A percentile compares a stretch with the other conserved stretches of the same genome.
These are phyloP conservation scores for Candida coquimbonensis DNA, from an alignment of 805 yeast species.

Conservation along the genomic window DNA sequence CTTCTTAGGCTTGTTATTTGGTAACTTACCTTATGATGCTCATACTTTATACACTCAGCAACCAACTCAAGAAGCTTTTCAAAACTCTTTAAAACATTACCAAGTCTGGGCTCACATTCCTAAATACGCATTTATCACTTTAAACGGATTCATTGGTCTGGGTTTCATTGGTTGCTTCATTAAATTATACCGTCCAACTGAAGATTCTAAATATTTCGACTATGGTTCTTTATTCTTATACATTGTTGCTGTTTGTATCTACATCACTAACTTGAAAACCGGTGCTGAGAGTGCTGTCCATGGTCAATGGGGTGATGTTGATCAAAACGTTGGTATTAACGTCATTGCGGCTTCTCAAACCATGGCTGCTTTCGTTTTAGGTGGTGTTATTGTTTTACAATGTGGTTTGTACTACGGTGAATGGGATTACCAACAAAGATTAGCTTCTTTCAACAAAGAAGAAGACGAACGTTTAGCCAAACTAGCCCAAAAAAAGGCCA, in stretches of 20 bases:
- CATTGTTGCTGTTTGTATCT: slow-evolving; percentile 69
- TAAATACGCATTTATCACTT: slow-evolving; percentile 44
- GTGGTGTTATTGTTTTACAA: slow-evolving; percentile 81
- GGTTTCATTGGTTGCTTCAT: slow-evolving; percentile 70
- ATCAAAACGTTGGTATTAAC: slow-evolving; percentile 75
- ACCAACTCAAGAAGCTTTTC: slow-evolving; percentile 47
- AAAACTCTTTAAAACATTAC: slow-evolving; percentile 65
- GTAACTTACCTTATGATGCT: slow-evolving; percentile 79
- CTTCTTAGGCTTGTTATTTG: slow-evolving; percentile 69
- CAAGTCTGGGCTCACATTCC: slow-evolving; percentile 67
- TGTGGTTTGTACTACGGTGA: slow-evolving; percentile 85
- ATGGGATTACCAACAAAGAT: slow-evolving; percentile 41
- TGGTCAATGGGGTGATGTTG: slow-evolving; percentile 93
- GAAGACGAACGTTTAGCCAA: slow-evolving; percentile 19
- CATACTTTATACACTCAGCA: slow-evolving; percentile 60
- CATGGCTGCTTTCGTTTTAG: slow-evolving; percentile 60
- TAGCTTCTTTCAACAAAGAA: slow-evolving; percentile 25
- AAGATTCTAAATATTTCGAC: slow-evolving; percentile 81
- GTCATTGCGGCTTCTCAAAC: slow-evolving; percentile 88
- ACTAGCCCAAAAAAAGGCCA: background rate
- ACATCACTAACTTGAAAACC: slow-evolving; percentile 76
- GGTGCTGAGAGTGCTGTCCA: slow-evolving; percentile 64
- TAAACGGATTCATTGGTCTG: slow-evolving; percentile 53
- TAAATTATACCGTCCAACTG: slow-evolving; percentile 82
- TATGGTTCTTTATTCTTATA: slow-evolving; percentile 76